Conservation (phyloP, 768 basidiomycete genomes). For the Xerocomus brunneocitrinus region DNA sequence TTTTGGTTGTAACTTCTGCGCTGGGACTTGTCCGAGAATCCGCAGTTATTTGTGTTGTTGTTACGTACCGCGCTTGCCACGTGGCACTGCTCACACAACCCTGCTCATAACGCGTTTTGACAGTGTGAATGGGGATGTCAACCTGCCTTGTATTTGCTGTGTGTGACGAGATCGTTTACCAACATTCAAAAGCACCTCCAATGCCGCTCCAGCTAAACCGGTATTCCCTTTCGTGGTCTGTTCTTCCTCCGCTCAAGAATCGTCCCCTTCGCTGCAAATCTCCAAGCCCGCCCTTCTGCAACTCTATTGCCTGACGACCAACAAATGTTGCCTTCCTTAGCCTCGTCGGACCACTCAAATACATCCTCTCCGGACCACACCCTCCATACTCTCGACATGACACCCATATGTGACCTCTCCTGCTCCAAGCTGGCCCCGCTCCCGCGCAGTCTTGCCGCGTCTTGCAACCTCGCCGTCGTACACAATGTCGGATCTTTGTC, state of each 20-base stretch:
- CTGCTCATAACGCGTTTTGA: background rate
- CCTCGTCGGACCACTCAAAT: constrained; percentile 23
- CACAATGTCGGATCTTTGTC: background rate
- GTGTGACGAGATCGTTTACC: constrained; percentile 21
- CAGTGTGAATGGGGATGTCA: constrained; percentile 13
- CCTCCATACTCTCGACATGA: constrained; percentile 14
- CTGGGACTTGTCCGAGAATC: background rate
- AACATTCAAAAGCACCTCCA: constrained; percentile 22
- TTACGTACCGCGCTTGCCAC: constrained; percentile 11
- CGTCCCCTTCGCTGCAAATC: constrained; percentile 30
- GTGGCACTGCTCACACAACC: constrained; percentile 17
- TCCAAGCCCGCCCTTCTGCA: constrained; percentile 12
- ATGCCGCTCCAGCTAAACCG: background rate
- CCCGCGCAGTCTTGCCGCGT: background rate
- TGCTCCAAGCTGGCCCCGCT: background rate
- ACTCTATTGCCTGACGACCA: constrained; percentile 30
- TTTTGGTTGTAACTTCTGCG: background rate
- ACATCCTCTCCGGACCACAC: constrained; percentile 9
- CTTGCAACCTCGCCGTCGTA: background rate
- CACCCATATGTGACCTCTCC: constrained; percentile 5
- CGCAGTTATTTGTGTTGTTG: background rate
- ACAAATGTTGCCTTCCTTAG: constrained; percentile 30
- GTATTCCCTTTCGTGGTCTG: constrained; percentile 14
- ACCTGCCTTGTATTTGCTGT: constrained; percentile 19
- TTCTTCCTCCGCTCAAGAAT: constrained; percentile 14